Percentiles rank a stretch among this genome's conserved stretches.
phyloP scores from a whole-genome alignment of 2,329 filamentous ascomycete genomes.

The Pseudocercospora fijiensis region DNA sequence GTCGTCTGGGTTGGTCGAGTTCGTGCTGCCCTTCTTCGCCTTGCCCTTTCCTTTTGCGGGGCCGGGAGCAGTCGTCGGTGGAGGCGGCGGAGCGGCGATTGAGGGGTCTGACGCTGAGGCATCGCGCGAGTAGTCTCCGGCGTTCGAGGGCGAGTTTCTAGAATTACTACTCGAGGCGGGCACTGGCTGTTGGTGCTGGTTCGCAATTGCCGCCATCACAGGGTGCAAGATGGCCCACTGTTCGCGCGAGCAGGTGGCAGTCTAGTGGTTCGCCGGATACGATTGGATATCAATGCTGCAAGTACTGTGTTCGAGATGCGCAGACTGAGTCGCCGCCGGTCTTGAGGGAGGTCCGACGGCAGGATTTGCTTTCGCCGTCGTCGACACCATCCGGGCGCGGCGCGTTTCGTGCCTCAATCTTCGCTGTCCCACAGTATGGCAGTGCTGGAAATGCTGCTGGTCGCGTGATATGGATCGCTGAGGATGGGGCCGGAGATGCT shows the following conservation, averaged over 20 bases:
- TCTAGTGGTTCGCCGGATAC: not conserved
- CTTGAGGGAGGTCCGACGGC: constrained; percentile 15
- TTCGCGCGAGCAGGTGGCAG: not conserved
- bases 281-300: not conserved
- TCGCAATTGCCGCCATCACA: constrained; percentile 38
- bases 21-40: constrained; percentile 47
- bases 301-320: not conserved
- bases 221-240: not conserved
- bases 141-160: constrained; percentile 33
- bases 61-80: constrained; percentile 47
- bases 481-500: not conserved
- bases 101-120: constrained; percentile 36
- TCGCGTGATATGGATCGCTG: not conserved
- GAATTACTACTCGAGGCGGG: constrained; percentile 24
- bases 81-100: constrained; percentile 40
- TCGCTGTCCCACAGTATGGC: not conserved
- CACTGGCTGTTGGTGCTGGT: constrained; percentile 32
- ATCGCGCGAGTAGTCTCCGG: constrained; percentile 35
- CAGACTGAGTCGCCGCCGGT: constrained; percentile 11
- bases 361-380: constrained; percentile 16
- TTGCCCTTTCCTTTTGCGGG: constrained; percentile 71
- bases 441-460: not conserved
- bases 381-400: constrained; percentile 13
- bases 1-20: constrained; percentile 83
- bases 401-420: not conserved